phyloP scores from a whole-genome alignment of 2,329 filamentous ascomycete genomes.

The Xylariaceae sp. region DNA sequence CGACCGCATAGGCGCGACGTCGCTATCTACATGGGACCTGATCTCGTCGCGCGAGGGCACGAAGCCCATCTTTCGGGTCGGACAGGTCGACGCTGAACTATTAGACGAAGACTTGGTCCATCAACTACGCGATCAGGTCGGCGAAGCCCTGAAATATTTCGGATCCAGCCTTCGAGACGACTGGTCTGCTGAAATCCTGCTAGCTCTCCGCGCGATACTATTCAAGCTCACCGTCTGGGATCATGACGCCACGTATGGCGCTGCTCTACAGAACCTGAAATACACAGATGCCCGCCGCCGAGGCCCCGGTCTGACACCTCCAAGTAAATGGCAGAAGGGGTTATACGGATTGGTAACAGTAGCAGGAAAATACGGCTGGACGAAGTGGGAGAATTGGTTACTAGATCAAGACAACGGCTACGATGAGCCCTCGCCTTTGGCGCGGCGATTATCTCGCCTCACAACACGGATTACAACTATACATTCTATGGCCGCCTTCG shows the following conservation, averaged over 20 bases:
- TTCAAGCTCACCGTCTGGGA: conserved; percentile 98
- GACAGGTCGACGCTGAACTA: conserved; percentile 92
- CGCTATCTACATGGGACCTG: conserved; percentile 61
- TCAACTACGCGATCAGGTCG: conserved; percentile 81
- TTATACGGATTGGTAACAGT: conserved; percentile 83
- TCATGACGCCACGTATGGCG: conserved; percentile 91
- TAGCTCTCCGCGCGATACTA: conserved; percentile 70
- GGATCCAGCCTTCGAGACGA: conserved; percentile 73
- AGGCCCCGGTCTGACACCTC: conserved; percentile 60
- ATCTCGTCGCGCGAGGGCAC: conserved; percentile 73
- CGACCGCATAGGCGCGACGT: conserved; percentile 48
- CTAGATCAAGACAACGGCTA: conserved; percentile 72
- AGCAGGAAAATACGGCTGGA: conserved; percentile 84
- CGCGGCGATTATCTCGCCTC: conserved; percentile 60
- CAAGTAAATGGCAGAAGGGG: conserved; percentile 77
- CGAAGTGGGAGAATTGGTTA: conserved; percentile 85
- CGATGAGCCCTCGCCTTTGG: conserved; percentile 51
- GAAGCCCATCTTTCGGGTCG: conserved; percentile 82
- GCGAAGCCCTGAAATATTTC: conserved; percentile 83
- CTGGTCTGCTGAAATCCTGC: conserved; percentile 79
- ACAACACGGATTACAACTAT: conserved; percentile 66
- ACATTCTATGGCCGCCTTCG: conserved; percentile 77
- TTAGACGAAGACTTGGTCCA: conserved; percentile 87
- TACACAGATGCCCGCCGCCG: conserved; percentile 76
- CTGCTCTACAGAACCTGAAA: conserved; percentile 82